A percentile compares a stretch with the other conserved stretches of the same genome.
These are phyloP conservation scores for Phaseolus coccineus DNA, from an alignment of 331 rosid species.

Conservation along the genomic window DNA sequence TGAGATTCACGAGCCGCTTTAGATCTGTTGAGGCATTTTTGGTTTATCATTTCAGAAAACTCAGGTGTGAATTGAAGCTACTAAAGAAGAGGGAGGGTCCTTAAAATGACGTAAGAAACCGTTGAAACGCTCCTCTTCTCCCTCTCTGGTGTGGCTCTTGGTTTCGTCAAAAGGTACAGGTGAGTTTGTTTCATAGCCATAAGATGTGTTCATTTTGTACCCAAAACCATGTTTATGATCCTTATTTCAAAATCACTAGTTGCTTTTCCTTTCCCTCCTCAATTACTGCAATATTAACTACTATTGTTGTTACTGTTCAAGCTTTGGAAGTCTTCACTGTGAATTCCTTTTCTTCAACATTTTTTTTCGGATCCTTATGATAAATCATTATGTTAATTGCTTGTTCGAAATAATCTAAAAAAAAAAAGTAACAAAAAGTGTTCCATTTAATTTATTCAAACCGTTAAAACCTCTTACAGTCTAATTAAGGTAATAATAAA, in stretches of 20 bases:
- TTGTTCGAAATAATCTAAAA: too few relatives aligned
- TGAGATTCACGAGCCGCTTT: too few relatives aligned
- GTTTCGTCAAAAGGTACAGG: constrained; percentile 39
- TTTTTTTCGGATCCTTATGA: constrained; percentile 69
- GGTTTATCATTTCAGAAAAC: background rate
- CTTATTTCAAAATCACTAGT: constrained; percentile 1
- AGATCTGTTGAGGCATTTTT: background rate
- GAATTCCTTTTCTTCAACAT: constrained; percentile 50
- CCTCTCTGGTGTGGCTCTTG: background rate
- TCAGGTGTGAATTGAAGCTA: background rate
- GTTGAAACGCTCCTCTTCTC: background rate
- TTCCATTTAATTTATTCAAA: too few relatives aligned
- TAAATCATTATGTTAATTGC: too few relatives aligned
- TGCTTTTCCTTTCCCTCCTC: background rate
- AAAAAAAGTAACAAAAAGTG: too few relatives aligned
- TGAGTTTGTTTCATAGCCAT: constrained; percentile 35
- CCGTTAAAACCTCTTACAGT: too few relatives aligned
- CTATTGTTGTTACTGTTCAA: background rate
- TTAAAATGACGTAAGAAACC: constrained; percentile 29
- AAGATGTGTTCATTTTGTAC: constrained; percentile 22
- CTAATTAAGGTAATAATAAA: too few relatives aligned
- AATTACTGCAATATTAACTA: background rate
- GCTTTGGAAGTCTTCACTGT: constrained; percentile 45
- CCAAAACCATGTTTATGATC: constrained; percentile 8
- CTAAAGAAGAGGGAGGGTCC: background rate